Conservation (phyloP, 1,284 basidiomycete genomes). For the Ceratobasidium papillatum region DNA sequence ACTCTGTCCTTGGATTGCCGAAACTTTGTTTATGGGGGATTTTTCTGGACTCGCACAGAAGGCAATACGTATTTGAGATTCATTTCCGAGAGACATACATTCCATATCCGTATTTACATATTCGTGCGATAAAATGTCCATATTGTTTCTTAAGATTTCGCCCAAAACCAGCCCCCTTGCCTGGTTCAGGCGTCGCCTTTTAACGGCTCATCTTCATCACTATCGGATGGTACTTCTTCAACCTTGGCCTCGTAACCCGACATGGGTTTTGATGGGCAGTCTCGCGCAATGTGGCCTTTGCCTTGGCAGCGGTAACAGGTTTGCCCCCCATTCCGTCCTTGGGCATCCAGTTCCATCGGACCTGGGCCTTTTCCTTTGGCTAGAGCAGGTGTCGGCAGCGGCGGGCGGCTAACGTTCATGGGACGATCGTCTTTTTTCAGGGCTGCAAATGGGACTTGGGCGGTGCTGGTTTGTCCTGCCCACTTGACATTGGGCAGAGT, state of each 20-base stretch:
- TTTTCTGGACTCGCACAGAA: too few relatives aligned
- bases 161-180: conserved; percentile 3
- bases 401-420: not conserved
- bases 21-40: too few relatives aligned
- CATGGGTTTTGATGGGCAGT: not conserved
- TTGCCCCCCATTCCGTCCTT: not conserved
- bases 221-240: not conserved
- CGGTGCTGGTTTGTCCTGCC: not conserved
- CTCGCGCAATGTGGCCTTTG: not conserved
- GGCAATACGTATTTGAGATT: too few relatives aligned
- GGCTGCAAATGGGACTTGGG: not conserved
- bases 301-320: not conserved
- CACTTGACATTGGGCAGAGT: not conserved
- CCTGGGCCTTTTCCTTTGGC: not conserved
- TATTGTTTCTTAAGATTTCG: not conserved
- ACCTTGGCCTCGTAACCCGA: not conserved
- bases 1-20: not conserved
- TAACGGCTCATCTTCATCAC: not conserved
- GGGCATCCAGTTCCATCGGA: not conserved
- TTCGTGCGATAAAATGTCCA: too few relatives aligned
- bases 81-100: not conserved
- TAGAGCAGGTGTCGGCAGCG: not conserved
- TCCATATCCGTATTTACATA: not conserved
- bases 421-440: not conserved
- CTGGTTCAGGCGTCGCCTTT: too few relatives aligned